A percentile compares a stretch with the other conserved stretches of the same genome.
Evolutionary conservation across 495 filamentous ascomycete genomes (phyloP).

Genomic region (Thermochaetoides thermophila): DNA sequence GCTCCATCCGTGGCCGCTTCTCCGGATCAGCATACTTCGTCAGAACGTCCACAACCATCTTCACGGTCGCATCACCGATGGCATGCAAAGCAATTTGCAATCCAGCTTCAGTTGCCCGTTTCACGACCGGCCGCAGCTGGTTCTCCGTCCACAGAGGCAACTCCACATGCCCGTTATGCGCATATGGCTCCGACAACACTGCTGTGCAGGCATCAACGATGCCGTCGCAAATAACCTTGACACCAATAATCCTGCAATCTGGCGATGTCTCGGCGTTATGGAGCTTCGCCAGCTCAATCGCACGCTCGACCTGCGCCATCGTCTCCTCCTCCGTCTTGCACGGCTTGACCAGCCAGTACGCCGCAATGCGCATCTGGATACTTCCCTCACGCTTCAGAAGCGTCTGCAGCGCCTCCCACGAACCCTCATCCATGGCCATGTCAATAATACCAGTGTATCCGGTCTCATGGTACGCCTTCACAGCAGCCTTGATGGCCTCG

Average conservation of each 20-base stretch:
- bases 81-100: slow-evolving; percentile 53
- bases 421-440: slow-evolving; percentile 54
- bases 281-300: slow-evolving; percentile 35
- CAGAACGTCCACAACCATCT: slow-evolving; percentile 40
- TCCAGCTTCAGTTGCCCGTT: slow-evolving; percentile 35
- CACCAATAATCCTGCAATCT: slow-evolving; percentile 44
- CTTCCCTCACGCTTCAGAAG: slow-evolving; percentile 24
- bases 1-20: slow-evolving; percentile 46
- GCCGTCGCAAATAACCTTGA: slow-evolving; percentile 56
- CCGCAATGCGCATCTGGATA: slow-evolving; percentile 44
- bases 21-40: slow-evolving; percentile 28
- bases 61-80: slow-evolving; percentile 45
- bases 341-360: slow-evolving; percentile 47
- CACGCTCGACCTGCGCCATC: slow-evolving; percentile 41
- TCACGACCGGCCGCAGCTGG: slow-evolving; percentile 39
- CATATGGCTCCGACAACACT: slow-evolving; percentile 44
- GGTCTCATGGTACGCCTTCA: slow-evolving; percentile 34
- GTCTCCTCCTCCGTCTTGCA: slow-evolving; percentile 25
- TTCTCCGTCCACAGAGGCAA: slow-evolving; percentile 42
- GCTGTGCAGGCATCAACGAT: slow-evolving; percentile 56
- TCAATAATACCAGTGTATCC: slow-evolving; percentile 52
- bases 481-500: slow-evolving; percentile 33
- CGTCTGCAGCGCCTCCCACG: slow-evolving; percentile 40
- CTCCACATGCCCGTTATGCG: slow-evolving; percentile 27
- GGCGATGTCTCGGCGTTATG: slow-evolving; percentile 34